Percentiles rank a stretch among this genome's conserved stretches.
These are phyloP conservation scores for Elongisporangium senticosum DNA, from an alignment of 352 stramenopile genomes.

Conservation along the genomic window DNA sequence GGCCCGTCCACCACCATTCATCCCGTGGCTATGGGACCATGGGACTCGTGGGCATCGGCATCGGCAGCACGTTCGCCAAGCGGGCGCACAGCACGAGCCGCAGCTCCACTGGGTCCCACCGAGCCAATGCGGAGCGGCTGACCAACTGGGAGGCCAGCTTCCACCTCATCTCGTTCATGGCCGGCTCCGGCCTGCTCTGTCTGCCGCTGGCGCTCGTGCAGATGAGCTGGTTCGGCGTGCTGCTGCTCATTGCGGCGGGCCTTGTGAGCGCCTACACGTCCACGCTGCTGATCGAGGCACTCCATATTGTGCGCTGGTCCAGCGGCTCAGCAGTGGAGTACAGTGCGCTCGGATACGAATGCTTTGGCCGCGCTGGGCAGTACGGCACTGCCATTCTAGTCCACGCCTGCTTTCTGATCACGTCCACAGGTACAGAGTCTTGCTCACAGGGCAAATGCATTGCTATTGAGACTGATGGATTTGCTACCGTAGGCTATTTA, in stretches of 20 bases:
- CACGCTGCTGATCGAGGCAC: slow-evolving; percentile 58
- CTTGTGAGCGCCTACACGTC: slow-evolving; percentile 54
- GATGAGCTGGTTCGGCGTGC: slow-evolving; percentile 71
- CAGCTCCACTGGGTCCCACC: slow-evolving; percentile 16
- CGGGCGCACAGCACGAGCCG: slow-evolving; percentile 18
- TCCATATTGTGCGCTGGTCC: slow-evolving; percentile 68
- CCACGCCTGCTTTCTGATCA: slow-evolving; percentile 54
- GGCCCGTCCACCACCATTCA: neutral
- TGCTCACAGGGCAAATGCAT: neutral
- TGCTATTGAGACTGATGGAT: neutral
- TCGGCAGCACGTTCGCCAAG: neutral
- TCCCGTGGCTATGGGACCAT: slow-evolving; percentile 1
- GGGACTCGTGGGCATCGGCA: neutral
- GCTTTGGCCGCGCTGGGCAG: slow-evolving; percentile 44
- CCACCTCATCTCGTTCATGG: slow-evolving; percentile 73
- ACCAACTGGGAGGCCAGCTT: slow-evolving; percentile 61
- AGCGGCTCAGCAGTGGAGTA: slow-evolving; percentile 56
- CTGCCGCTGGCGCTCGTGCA: slow-evolving; percentile 69
- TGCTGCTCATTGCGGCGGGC: slow-evolving; percentile 48
- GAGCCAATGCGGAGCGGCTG: slow-evolving; percentile 19
- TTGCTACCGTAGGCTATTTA: slow-evolving; percentile 27
- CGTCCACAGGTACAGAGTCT: slow-evolving; percentile 28
- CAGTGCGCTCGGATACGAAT: slow-evolving; percentile 63
- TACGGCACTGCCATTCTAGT: slow-evolving; percentile 36
- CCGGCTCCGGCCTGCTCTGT: slow-evolving; percentile 65